Conservation (phyloP, 2,329 filamentous ascomycete species). For the Fusarium tjaetaba region DNA sequence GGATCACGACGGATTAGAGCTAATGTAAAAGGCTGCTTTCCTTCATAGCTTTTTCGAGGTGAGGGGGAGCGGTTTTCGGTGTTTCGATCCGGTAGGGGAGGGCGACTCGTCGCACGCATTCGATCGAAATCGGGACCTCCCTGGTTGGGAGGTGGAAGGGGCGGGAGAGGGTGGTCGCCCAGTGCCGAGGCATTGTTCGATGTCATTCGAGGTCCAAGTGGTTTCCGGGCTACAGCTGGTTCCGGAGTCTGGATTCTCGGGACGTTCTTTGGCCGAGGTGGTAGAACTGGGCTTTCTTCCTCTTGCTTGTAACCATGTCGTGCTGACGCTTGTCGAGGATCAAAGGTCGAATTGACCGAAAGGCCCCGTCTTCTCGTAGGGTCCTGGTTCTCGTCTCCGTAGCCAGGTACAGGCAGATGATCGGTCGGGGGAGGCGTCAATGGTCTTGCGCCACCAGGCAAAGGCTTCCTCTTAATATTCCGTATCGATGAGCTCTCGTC, state of each 20-base stretch:
- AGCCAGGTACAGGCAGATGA: constrained; percentile 27
- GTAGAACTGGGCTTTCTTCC: constrained; percentile 17
- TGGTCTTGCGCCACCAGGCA: constrained; percentile 51
- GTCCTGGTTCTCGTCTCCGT: constrained; percentile 19
- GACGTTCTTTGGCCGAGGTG: constrained; percentile 21
- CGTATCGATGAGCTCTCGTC: constrained; percentile 54
- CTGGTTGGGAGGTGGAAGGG: constrained; percentile 9
- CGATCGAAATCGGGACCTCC: constrained; percentile 20
- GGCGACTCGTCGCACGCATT: constrained; percentile 8
- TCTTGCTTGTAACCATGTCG: constrained; percentile 18
- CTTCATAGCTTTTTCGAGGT: constrained; percentile 48
- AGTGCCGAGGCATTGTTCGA: constrained; percentile 4
- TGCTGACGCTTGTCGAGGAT: constrained; percentile 14
- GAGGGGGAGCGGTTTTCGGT: constrained; percentile 48
- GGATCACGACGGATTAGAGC: constrained; percentile 80
- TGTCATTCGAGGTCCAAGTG: constrained; percentile 42
- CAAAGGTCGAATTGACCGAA: constrained; percentile 36
- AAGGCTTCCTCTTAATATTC: constrained; percentile 64
- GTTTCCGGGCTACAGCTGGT: constrained; percentile 43
- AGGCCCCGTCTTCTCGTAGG: constrained; percentile 25
- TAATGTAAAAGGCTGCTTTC: constrained; percentile 60
- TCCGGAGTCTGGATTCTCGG: constrained; percentile 27
- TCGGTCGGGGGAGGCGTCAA: constrained; percentile 40
- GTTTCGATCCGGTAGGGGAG: not conserved
- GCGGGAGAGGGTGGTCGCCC: constrained; percentile 20